Base-by-base conservation (phyloP, 1,284 basidiomycete species). In the Trichosporon asahii region DNA sequence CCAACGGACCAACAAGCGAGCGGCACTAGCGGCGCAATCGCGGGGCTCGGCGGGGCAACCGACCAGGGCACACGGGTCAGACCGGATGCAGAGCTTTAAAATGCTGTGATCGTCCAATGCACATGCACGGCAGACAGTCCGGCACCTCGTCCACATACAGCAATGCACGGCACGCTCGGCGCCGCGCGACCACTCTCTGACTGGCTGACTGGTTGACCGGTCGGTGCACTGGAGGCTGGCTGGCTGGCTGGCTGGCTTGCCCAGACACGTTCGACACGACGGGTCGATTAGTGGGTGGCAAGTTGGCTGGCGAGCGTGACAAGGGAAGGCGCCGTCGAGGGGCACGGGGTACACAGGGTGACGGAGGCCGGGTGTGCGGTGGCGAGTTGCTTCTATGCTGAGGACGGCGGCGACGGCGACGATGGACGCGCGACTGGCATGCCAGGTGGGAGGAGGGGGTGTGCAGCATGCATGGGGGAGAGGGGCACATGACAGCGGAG, bases 1-100 rank as follows among this genome's bases (percentile, higher is more conserved):
- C 57, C n/a, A 53, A 53, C 49, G 49, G 49, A 53, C 49, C 49
- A 61, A 61, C 57, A n/a, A 61, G 57, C 57, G 27, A 18, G 57
- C 57, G 57, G 57, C 15, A n/a, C 27, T 31, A 61, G 57, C 57
- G 57, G 27, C 29, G 57, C 57, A n/a, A 33, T 61, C 57, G 57
- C 29, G 57, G 57, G 57, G 57, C 57, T 61, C 57, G 27, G 57
- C 57, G 57, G 57, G 57, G 57, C 21, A 53, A 9, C n/a, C 49
- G 12, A 12, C 35, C 35, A 53, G 49, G 49, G 49, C 57, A 61
- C 31, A 33, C 57, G 57, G 57, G 57, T 31, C 57, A 33, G 57
- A 61, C 57, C 57, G 57, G 29, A 61, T 61, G 57, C 57, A 61
- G 57, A 61, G 14, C 25, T 60, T 6, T 12, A 31, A 33, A 31